A percentile compares a stretch with the other conserved stretches of the same genome.
phyloP scores from a whole-genome alignment of 2,329 filamentous ascomycete species.

The Alternaria metachromatica region DNA sequence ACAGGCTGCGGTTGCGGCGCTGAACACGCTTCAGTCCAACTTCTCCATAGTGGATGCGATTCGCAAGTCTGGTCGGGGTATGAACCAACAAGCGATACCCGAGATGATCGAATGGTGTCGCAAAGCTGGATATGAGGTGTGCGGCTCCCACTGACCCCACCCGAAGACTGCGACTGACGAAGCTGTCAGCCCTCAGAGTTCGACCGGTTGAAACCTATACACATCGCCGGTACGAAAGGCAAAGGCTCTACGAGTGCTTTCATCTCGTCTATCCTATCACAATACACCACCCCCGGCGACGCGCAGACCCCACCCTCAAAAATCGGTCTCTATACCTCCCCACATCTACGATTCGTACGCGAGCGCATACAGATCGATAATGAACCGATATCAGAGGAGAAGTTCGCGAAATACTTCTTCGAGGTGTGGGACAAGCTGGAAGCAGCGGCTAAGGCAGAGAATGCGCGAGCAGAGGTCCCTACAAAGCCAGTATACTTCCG shows the following conservation, averaged over 20 bases:
- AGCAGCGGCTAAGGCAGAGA: slow-evolving; percentile 59
- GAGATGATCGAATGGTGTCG: slow-evolving; percentile 82
- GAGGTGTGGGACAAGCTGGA: slow-evolving; percentile 78
- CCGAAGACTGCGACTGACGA: slow-evolving; percentile 9
- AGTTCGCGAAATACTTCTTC: slow-evolving; percentile 81
- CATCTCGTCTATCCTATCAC: slow-evolving; percentile 76
- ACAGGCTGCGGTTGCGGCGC: slow-evolving; percentile 72
- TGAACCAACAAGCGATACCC: slow-evolving; percentile 78
- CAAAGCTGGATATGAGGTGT: slow-evolving; percentile 76
- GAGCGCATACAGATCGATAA: slow-evolving; percentile 86
- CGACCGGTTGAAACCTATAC: slow-evolving; percentile 69
- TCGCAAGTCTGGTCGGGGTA: slow-evolving; percentile 72
- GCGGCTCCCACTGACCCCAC: slow-evolving; percentile 40
- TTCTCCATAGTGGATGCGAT: slow-evolving; percentile 78
- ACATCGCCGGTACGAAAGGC: slow-evolving; percentile 92
- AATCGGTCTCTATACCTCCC: slow-evolving; percentile 83
- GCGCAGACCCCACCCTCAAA: slow-evolving; percentile 54
- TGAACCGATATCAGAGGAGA: slow-evolving; percentile 68
- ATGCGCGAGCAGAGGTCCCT: slow-evolving; percentile 55
- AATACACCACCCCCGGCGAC: slow-evolving; percentile 58
- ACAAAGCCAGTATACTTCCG: slow-evolving; percentile 92
- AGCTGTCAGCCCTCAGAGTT: slow-evolving; percentile 64
- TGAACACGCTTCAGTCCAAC: slow-evolving; percentile 82
- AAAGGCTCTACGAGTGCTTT: slow-evolving; percentile 91
- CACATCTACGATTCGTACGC: slow-evolving; percentile 81